Evolutionary conservation across 2,329 filamentous ascomycete species (phyloP), one percentile per base, ranked within the genome.

Genomic region (Leptoxyphium fumago): DNA sequence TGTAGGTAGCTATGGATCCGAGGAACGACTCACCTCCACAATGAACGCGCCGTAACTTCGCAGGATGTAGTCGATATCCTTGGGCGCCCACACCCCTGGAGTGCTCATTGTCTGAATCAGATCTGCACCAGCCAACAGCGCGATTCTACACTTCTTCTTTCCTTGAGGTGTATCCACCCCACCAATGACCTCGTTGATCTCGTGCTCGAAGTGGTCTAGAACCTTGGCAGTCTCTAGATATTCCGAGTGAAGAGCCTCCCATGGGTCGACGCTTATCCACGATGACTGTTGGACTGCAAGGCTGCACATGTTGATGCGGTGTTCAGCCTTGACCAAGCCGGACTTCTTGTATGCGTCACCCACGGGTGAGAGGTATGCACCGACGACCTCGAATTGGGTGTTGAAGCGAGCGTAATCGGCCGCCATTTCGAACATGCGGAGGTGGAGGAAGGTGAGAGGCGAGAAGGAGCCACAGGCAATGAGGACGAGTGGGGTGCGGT

Each of bases 221-320:
- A 94, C 88, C 54, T 82, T 76, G 34, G 88, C 89, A 1, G 89
- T 96, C 13, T 87, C 86, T 49, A 86, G 80, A 60, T 94, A 96
- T 52, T 83, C 74, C 56, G 80, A 76, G 65, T 93, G 79, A 55
- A 82, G 70, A n/a, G 85, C 83, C 69, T 94, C 88, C 81, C 84
- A 93, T 0, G 83, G 78, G 60, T 94, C 86, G 39, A 91, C 84
- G 40, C 86, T 86, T 47, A 93, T 70, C 80, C 83, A 87, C 54
- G 78, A 77, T 42, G 80, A 80, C 42, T 83, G 80, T 52, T 82
- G 75, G 18, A 86, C 80, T 7, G 86, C 87, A 32, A 93, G 70
- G 55, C 83, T 75, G 63, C 86, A 94, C 88, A 95, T 95, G 50
- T 81, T 78, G 50, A 91, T 74, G 68, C 82, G 70, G 62, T 88